phyloP scores from a whole-genome alignment of 345 rosid species.

The Rubroshorea leprosula region DNA sequence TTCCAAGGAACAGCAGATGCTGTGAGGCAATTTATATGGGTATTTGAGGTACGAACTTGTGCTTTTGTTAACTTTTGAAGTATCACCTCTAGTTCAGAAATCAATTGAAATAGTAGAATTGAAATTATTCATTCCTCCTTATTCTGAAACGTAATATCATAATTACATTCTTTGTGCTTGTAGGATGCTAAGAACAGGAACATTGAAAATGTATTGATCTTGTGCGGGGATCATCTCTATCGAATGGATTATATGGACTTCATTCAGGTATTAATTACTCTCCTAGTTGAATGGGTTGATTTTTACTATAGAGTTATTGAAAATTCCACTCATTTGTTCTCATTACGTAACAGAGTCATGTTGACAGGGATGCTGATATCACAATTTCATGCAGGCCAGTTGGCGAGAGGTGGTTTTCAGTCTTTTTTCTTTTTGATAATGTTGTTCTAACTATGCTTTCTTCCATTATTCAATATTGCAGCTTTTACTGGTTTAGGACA shows the following conservation, averaged over 20 bases:
- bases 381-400: conserved; percentile 78
- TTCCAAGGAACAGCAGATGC: conserved; percentile 99
- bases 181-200: conserved; percentile 86
- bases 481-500: too few species aligned
- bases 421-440: not conserved
- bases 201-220: conserved; percentile 65
- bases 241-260: conserved; percentile 88
- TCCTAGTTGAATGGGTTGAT: not conserved
- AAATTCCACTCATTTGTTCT: conserved; percentile 15
- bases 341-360: conserved; percentile 55
- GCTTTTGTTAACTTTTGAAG: not conserved
- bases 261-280: conserved; percentile 46
- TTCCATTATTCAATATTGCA: too few species aligned
- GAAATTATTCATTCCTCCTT: not conserved
- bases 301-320: not conserved
- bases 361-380: conserved; percentile 71
- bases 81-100: not conserved
- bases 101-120: not conserved
- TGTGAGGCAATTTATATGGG: conserved; percentile 92
- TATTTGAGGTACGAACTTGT: conserved; percentile 66
- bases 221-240: conserved; percentile 91
- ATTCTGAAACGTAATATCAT: conserved; percentile 9
- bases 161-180: conserved; percentile 11
- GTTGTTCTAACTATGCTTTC: not conserved
- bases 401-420: conserved; percentile 51